Conservation (phyloP, 2,329 filamentous ascomycete species). For the Coleophoma cylindrospora region DNA sequence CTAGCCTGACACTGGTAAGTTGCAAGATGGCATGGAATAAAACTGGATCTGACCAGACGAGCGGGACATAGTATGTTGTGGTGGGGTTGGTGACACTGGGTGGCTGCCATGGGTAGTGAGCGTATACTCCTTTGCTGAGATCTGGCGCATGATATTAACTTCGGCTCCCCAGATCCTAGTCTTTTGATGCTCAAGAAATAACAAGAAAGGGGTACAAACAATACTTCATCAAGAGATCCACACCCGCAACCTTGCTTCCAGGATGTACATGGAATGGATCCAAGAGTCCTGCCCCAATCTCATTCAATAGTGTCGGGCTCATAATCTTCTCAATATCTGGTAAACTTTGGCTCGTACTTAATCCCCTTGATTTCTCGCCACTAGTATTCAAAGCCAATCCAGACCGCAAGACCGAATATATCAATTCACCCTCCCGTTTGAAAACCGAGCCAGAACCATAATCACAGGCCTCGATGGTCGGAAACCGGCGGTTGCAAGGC, state of each 20-base stretch:
- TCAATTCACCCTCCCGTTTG: too few species aligned
- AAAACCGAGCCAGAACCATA: not conserved
- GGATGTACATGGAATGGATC: slow-evolving; percentile 10
- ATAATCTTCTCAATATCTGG: too few species aligned
- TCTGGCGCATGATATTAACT: slow-evolving; percentile 1
- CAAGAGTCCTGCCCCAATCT: not conserved
- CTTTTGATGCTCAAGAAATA: slow-evolving; percentile 4
- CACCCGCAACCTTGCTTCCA: slow-evolving; percentile 4
- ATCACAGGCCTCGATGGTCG: slow-evolving; percentile 2
- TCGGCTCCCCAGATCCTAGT: too few species aligned
- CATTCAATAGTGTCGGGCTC: too few species aligned
- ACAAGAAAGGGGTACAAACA: slow-evolving; percentile 1
- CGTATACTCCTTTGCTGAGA: slow-evolving; percentile 8
- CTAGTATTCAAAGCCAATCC: too few species aligned
- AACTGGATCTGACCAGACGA: slow-evolving; percentile 7
- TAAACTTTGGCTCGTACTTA: too few species aligned
- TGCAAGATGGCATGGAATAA: slow-evolving; percentile 10
- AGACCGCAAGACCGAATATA: too few species aligned
- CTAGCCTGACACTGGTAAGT: slow-evolving; percentile 2
- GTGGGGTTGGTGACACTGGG: slow-evolving; percentile 9
- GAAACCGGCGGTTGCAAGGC: slow-evolving; percentile 7
- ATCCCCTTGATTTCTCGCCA: too few species aligned
- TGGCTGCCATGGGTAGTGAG: slow-evolving; percentile 11
- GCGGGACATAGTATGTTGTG: slow-evolving; percentile 10
- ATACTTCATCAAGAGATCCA: slow-evolving; percentile 10